Evolutionary conservation across 306 rosid genomes (phyloP).

Genomic region (Pyrus pyrifolia): DNA sequence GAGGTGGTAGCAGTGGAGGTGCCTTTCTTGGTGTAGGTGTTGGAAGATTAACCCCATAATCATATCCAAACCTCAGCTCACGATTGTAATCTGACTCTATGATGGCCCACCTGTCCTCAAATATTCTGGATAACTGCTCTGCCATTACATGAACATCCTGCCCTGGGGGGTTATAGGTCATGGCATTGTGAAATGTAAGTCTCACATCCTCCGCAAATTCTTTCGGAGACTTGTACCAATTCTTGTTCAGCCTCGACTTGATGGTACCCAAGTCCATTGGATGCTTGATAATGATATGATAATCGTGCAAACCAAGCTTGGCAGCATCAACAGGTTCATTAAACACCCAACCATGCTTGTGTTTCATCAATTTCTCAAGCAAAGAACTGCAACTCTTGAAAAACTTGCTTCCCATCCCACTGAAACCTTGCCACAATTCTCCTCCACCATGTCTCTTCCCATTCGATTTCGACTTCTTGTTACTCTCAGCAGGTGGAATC

Average conservation of each 20-base stretch:
- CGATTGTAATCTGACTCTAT: constrained; percentile 82
- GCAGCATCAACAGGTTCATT: constrained; percentile 78
- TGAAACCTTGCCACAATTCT: constrained; percentile 48
- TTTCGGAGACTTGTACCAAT: constrained; percentile 91
- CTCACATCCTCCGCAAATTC: constrained; percentile 98
- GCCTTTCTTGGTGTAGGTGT: constrained; percentile 69
- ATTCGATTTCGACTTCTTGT: constrained; percentile 66
- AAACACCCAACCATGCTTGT: constrained; percentile 93
- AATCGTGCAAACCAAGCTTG: constrained; percentile 85
- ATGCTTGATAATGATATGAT: constrained; percentile 60
- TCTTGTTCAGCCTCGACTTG: constrained; percentile 69
- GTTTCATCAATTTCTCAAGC: constrained; percentile 89
- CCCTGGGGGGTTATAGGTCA: constrained; percentile 85
- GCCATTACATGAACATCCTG: constrained; percentile 98
- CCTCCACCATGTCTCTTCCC: constrained; percentile 67
- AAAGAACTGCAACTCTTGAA: constrained; percentile 81
- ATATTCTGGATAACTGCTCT: constrained; percentile 59
- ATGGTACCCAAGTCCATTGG: constrained; percentile 96
- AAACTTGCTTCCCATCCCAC: constrained; percentile 71
- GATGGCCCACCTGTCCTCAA: constrained; percentile 88
- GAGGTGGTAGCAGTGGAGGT: constrained; percentile 47
- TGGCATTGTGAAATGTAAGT: constrained; percentile 83
- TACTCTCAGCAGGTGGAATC: constrained; percentile 81
- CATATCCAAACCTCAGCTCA: constrained; percentile 55
- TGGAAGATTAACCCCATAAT: constrained; percentile 41